phyloP scores from a whole-genome alignment of 129 eudicot species.

The Artemisia argyi region DNA sequence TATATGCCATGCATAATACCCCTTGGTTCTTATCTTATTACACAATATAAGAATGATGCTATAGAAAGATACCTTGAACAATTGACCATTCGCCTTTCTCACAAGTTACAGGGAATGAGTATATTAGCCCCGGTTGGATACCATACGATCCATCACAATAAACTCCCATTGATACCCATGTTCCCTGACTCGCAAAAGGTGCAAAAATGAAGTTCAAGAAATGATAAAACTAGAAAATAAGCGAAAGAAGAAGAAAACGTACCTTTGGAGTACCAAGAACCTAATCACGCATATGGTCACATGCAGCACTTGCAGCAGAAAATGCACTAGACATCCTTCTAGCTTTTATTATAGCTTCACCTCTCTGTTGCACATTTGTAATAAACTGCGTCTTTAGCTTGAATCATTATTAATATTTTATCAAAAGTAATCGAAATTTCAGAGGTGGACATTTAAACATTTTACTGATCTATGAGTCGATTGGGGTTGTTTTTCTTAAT shows the following conservation, averaged over 20 bases:
- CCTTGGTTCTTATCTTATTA: no score
- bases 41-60: no score
- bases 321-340: constrained; percentile 82
- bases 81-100: constrained; percentile 87
- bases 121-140: constrained; percentile 68
- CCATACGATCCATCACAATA: constrained; percentile 88
- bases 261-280: constrained; percentile 98
- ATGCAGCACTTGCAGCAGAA: constrained; percentile 88
- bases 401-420: constrained; percentile 12
- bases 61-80: constrained; percentile 70
- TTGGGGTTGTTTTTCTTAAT: neutral
- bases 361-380: constrained; percentile 79
- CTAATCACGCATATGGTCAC: constrained; percentile 99
- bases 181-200: constrained; percentile 44
- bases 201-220: neutral
- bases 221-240: neutral
- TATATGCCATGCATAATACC: no score
- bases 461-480: neutral
- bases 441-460: neutral
- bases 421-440: neutral
- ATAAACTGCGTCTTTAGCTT: constrained; percentile 82
- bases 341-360: constrained; percentile 78
- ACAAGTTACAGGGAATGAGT: constrained; percentile 90
- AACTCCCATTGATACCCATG: constrained; percentile 98
- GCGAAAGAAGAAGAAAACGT: neutral